phyloP scores from a whole-genome alignment of 2,329 filamentous ascomycete genomes.

The Ilyonectria robusta region DNA sequence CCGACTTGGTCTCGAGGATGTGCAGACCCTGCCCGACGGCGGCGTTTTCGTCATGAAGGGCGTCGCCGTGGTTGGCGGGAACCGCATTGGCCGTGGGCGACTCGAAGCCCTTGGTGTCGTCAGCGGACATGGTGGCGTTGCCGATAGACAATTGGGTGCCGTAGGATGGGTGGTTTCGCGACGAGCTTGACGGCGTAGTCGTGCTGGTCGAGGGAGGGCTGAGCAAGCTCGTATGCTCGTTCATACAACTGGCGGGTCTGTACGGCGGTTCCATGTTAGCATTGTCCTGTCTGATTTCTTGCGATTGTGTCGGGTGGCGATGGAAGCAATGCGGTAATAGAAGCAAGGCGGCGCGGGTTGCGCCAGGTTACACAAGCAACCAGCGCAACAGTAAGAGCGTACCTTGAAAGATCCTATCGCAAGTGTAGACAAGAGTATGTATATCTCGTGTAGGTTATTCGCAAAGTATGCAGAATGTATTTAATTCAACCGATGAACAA shows the following conservation, averaged over 20 bases:
- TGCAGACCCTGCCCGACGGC: constrained; percentile 67
- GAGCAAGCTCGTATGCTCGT: constrained; percentile 35
- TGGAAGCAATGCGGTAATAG: not conserved
- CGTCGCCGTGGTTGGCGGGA: constrained; percentile 22
- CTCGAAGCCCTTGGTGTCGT: constrained; percentile 44
- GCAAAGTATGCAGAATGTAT: constrained; percentile 14
- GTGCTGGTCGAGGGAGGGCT: constrained; percentile 7
- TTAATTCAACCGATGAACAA: not conserved
- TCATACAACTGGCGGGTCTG: constrained; percentile 23
- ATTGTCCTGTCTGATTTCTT: not conserved
- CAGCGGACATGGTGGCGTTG: constrained; percentile 21
- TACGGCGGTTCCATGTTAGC: constrained; percentile 10
- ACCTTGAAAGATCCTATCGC: constrained; percentile 32
- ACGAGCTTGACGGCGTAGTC: constrained; percentile 16
- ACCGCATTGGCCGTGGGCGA: constrained; percentile 33
- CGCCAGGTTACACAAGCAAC: not conserved
- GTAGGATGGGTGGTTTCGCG: constrained; percentile 22
- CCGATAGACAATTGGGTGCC: constrained; percentile 7
- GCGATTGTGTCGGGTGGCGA: not conserved
- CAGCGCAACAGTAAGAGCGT: constrained; percentile 4
- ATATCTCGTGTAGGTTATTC: constrained; percentile 5
- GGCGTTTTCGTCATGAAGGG: constrained; percentile 45
- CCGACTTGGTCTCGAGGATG: constrained; percentile 67
- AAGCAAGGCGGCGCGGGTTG: not conserved
- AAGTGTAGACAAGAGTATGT: not conserved